Conservation (phyloP, 2,329 filamentous ascomycete species). For the Byssochlamys sp. region DNA sequence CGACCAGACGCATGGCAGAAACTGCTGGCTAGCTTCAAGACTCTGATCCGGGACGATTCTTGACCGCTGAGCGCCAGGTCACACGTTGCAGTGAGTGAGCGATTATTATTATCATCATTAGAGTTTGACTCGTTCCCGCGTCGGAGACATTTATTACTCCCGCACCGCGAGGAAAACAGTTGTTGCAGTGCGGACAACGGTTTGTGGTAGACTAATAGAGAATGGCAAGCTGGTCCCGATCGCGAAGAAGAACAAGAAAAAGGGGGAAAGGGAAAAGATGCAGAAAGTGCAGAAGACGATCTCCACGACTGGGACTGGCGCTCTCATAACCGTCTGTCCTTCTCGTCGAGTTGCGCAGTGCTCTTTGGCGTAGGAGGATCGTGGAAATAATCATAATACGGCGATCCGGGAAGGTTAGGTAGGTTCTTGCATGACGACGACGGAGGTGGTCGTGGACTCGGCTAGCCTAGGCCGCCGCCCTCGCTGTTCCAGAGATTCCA, state of each 20-base stretch:
- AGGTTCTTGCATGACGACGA: not conserved
- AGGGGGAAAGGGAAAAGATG: not conserved
- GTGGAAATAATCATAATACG: not conserved
- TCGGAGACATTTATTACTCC: not conserved
- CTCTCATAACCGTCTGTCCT: not conserved
- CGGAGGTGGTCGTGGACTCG: not conserved
- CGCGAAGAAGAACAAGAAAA: not conserved
- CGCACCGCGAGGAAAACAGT: not conserved
- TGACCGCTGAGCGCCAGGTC: not conserved
- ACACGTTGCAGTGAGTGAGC: not conserved
- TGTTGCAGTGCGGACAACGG: not conserved
- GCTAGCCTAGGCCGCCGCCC: not conserved
- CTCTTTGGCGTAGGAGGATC: not conserved
- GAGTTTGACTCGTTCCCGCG: not conserved
- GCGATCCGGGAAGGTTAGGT: not conserved
- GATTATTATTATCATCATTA: not conserved
- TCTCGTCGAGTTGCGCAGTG: no score
- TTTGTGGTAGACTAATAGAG: not conserved
- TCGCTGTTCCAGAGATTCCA: not conserved
- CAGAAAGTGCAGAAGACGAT: no score
- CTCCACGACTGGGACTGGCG: not conserved
- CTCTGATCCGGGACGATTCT: conserved; percentile 22
- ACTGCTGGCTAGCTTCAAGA: conserved; percentile 42
- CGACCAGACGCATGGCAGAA: conserved; percentile 43
- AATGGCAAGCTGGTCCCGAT: not conserved